Evolutionary conservation across 805 yeast genomes (phyloP).

Genomic region (Starmerella tilneyi): DNA sequence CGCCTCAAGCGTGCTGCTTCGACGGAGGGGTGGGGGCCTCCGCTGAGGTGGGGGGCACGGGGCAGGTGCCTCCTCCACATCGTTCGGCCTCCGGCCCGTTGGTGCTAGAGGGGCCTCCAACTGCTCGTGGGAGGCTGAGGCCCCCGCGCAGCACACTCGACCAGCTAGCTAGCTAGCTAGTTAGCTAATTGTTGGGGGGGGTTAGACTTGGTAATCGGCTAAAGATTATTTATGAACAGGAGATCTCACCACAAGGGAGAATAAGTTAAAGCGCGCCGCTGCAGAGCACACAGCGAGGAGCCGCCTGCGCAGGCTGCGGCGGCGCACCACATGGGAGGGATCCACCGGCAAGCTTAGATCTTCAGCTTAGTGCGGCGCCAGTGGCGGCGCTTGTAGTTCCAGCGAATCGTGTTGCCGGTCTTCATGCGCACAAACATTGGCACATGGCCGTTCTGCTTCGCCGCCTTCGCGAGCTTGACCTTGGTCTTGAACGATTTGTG

Average conservation of each 20-base stretch:
- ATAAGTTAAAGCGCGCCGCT: conserved; percentile 5
- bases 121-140: too few species aligned
- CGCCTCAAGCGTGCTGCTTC: too few species aligned
- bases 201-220: conserved; percentile 3
- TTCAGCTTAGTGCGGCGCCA: conserved; percentile 99
- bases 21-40: too few species aligned
- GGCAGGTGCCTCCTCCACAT: too few species aligned
- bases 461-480: conserved; percentile 98
- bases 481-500: conserved; percentile 93
- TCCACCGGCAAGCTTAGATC: conserved; percentile 50
- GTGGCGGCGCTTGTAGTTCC: conserved; percentile 98
- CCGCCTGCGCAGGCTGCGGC: neutral
- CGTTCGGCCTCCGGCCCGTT: too few species aligned
- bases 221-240: conserved; percentile 9
- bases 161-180: too few species aligned
- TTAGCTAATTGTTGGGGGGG: too few species aligned
- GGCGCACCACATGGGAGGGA: conserved; percentile 4
- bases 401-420: conserved; percentile 87
- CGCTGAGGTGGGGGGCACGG: too few species aligned
- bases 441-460: conserved; percentile 98
- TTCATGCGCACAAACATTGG: conserved; percentile 99
- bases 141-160: too few species aligned
- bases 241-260: conserved; percentile 9
- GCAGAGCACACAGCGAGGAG: neutral
- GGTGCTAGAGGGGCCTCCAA: too few species aligned